Evolutionary conservation across 768 basidiomycete species (phyloP).

Genomic region (Russula foetens): DNA sequence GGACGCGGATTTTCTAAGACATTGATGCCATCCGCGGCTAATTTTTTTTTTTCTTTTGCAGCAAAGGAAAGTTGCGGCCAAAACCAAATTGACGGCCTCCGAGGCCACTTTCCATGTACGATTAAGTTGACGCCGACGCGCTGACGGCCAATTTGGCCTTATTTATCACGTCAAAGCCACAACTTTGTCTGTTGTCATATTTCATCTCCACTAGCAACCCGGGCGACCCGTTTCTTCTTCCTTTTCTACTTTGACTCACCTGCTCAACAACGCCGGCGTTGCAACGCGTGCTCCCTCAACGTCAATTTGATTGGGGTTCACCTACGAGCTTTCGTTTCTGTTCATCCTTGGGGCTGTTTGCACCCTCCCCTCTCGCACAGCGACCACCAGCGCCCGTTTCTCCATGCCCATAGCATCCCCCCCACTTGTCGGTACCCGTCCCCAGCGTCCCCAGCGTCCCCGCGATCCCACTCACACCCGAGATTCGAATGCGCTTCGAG

Average conservation of each 20-base stretch:
- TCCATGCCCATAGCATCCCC: neutral
- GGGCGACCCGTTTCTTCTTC: neutral
- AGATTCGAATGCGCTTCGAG: conserved; percentile 53
- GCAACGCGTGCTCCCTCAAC: neutral
- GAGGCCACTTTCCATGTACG: neutral
- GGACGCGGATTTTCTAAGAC: neutral
- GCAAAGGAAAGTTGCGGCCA: too few species aligned
- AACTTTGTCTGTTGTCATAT: neutral
- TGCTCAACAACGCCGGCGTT: conserved; percentile 11
- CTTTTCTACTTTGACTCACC: neutral
- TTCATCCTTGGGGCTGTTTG: neutral
- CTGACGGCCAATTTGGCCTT: neutral
- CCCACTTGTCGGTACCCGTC: neutral
- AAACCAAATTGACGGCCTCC: neutral
- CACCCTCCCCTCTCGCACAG: neutral
- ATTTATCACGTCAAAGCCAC: neutral
- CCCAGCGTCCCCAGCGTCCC: conserved; percentile 1
- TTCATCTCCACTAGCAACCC: neutral
- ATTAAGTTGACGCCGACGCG: neutral
- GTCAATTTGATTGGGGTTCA: neutral
- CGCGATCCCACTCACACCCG: conserved; percentile 25
- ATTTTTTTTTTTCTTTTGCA: too few species aligned
- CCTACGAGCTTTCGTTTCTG: neutral
- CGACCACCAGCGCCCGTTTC: neutral
- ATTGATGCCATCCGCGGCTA: neutral